These are phyloP conservation scores for Cercophora newfieldiana DNA, from an alignment of 495 filamentous ascomycete genomes.

Conservation along the genomic window DNA sequence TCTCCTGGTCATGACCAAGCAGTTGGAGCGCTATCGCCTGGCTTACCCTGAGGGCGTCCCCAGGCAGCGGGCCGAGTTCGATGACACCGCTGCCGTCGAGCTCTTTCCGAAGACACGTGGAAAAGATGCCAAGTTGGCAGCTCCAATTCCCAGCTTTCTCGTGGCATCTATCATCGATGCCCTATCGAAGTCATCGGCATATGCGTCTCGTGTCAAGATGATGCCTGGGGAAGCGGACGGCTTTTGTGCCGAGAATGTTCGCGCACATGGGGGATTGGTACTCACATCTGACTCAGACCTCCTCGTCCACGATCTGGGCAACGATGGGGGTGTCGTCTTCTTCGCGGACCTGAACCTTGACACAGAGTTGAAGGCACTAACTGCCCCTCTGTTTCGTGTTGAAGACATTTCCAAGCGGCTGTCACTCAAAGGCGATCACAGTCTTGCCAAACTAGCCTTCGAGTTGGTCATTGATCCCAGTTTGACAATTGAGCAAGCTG, in stretches of 20 bases:
- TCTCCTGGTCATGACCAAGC: constrained; percentile 22
- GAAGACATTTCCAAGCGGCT: constrained; percentile 40
- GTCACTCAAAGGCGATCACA: constrained; percentile 23
- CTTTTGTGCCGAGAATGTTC: constrained; percentile 62
- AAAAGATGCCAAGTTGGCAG: constrained; percentile 22
- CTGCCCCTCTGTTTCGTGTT: constrained; percentile 42
- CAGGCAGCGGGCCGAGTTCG: constrained; percentile 1
- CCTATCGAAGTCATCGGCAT: constrained; percentile 44
- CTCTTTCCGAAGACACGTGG: constrained; percentile 24
- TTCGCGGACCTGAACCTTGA: constrained; percentile 50
- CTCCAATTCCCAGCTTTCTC: constrained; percentile 64
- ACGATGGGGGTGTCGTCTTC: constrained; percentile 57
- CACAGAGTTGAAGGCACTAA: constrained; percentile 22
- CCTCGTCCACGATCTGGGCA: constrained; percentile 65
- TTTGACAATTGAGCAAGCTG: constrained; percentile 32
- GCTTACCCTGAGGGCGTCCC: constrained; percentile 21
- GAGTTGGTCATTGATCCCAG: constrained; percentile 39
- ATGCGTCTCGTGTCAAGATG: constrained; percentile 52
- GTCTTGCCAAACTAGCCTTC: constrained; percentile 39
- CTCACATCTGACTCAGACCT: constrained; percentile 75
- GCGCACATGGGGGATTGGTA: constrained; percentile 50
- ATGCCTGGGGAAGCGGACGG: constrained; percentile 72
- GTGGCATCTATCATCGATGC: constrained; percentile 68
- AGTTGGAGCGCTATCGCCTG: constrained; percentile 28
- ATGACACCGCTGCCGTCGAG: background rate